Percentiles rank a stretch among this genome's conserved stretches.
Evolutionary conservation across 2,329 filamentous ascomycete genomes (phyloP).

Genomic region (Chaetomium sp.): DNA sequence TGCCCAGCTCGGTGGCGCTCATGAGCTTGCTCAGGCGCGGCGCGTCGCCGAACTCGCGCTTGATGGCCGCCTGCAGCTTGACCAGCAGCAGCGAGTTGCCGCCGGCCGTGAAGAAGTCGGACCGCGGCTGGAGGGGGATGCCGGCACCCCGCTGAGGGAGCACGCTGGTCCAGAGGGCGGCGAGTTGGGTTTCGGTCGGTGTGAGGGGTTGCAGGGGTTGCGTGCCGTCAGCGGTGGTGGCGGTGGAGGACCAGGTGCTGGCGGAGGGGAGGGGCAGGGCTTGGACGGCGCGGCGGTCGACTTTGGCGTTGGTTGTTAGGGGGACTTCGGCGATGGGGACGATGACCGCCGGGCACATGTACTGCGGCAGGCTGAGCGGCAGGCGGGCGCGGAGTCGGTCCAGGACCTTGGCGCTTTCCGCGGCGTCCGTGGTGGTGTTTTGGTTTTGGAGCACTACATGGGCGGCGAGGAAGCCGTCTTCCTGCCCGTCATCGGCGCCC

Average conservation of each 20-base stretch:
- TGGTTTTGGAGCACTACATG: conserved; percentile 8
- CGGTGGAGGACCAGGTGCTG: too few relatives aligned
- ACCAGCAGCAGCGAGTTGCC: conserved; percentile 18
- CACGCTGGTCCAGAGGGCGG: neutral
- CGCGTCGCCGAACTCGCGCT: neutral
- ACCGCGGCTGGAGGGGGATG: neutral
- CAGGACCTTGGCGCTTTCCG: neutral
- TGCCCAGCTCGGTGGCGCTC: neutral
- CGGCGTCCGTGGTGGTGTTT: neutral
- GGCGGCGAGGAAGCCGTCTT: conserved; percentile 4
- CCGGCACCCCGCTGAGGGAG: neutral
- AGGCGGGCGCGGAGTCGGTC: neutral
- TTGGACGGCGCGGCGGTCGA: conserved; percentile 8
- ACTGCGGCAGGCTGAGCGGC: conserved; percentile 9
- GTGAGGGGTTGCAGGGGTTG: neutral
- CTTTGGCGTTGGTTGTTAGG: conserved; percentile 3
- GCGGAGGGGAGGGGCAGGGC: neutral
- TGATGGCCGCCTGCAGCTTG: conserved; percentile 9
- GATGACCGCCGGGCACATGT: conserved; percentile 3
- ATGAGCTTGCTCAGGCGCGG: conserved; percentile 5
- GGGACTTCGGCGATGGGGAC: neutral
- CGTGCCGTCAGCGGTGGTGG: neutral
- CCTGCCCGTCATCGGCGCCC: neutral
- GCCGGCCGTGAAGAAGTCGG: conserved; percentile 10
- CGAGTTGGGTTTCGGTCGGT: neutral